Percentiles rank a stretch among this genome's conserved stretches.
phyloP scores from a whole-genome alignment of 139 green algal species.

The Bryopsis sp. region DNA sequence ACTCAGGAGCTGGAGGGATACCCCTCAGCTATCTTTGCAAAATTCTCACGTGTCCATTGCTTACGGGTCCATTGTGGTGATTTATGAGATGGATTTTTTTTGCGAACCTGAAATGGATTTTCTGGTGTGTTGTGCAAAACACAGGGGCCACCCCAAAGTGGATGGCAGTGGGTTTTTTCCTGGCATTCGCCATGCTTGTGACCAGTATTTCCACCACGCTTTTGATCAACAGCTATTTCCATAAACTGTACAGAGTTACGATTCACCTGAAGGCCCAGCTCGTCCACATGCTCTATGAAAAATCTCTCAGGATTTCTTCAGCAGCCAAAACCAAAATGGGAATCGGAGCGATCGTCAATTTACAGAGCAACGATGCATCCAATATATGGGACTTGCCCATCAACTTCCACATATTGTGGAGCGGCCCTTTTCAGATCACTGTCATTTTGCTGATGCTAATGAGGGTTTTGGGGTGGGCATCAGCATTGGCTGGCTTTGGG shows the following conservation, averaged over 20 bases:
- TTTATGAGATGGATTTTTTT: too few relatives aligned
- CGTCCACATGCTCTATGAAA: constrained; percentile 67
- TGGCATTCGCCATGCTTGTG: constrained; percentile 35
- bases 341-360: constrained; percentile 56
- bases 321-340: constrained; percentile 46
- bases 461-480: constrained; percentile 49
- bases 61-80: too few relatives aligned
- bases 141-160: too few relatives aligned
- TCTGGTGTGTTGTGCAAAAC: too few relatives aligned
- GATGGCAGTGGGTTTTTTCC: constrained; percentile 21
- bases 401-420: constrained; percentile 83
- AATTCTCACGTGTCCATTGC: too few relatives aligned
- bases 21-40: too few relatives aligned
- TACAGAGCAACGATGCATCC: constrained; percentile 80
- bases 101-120: too few relatives aligned
- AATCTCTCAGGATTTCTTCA: constrained; percentile 52
- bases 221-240: constrained; percentile 74
- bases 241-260: constrained; percentile 65
- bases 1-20: too few relatives aligned
- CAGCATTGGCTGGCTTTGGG: constrained; percentile 56
- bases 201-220: constrained; percentile 51
- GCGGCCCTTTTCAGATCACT: constrained; percentile 52
- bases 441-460: neutral
- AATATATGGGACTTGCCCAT: constrained; percentile 73
- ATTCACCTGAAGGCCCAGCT: constrained; percentile 56